Evolutionary conservation across 441 rosid genomes (phyloP).

Genomic region (Populus trichocarpa): DNA sequence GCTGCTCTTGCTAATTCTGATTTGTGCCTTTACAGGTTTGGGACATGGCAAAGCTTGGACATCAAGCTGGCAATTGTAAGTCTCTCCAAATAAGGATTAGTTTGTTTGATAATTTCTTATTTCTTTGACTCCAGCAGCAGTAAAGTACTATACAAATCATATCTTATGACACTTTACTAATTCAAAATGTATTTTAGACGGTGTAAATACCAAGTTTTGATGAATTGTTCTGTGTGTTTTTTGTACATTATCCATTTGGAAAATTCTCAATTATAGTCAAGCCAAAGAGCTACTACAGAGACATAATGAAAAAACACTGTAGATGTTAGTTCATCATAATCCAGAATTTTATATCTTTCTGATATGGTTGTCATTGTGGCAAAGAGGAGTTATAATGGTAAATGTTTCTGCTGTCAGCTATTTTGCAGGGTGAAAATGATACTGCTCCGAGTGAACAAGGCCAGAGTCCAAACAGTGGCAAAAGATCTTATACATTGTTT

Average conservation of each 20-base stretch:
- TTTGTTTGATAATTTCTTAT: conserved; percentile 5
- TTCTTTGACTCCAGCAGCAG: background rate
- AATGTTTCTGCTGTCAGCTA: conserved; percentile 45
- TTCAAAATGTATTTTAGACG: background rate
- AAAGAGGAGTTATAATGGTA: conserved; percentile 7
- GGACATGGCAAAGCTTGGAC: conserved; percentile 97
- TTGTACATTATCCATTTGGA: background rate
- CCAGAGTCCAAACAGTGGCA: conserved; percentile 45
- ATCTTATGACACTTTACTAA: background rate
- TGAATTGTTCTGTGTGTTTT: background rate
- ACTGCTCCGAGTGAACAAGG: conserved; percentile 44
- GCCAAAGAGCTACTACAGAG: background rate
- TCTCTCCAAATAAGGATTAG: conserved; percentile 3
- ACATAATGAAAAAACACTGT: background rate
- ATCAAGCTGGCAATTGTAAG: conserved; percentile 59
- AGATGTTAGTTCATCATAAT: background rate
- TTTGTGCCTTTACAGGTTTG: conserved; percentile 54
- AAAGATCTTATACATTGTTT: conserved; percentile 64
- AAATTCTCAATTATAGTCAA: background rate
- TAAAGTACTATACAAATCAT: background rate
- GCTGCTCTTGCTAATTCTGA: conserved; percentile 27
- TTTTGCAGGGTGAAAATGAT: conserved; percentile 71
- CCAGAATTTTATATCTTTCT: background rate
- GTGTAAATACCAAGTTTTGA: background rate
- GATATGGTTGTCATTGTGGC: background rate